Evolutionary conservation across 2,329 filamentous ascomycete species (phyloP), one percentile per base, ranked within the genome.

Genomic region (Trichoderma sp.): DNA sequence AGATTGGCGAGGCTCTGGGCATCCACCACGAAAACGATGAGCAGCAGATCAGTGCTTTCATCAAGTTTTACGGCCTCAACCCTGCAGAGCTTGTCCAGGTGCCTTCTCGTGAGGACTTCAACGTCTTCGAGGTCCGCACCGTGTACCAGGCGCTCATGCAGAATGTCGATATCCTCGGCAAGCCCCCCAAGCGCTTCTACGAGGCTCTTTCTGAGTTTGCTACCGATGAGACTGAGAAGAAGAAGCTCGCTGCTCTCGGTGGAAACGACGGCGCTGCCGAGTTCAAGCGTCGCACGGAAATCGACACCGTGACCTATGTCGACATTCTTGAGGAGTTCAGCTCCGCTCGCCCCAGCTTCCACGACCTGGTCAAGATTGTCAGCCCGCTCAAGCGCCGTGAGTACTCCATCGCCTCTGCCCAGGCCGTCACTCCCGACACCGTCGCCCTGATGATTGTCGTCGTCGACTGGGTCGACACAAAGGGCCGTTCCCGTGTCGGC

Each of bases 401-500:
- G 82, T 99, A 99, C 87, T 97, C 93, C n/a, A 98, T 99, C 74
- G 96, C 96, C 24, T 98, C 96, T 3, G 96, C 94, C 68, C 96
- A 99, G 83, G 93, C 95, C 75, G 95, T 98, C 52, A 94, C 93
- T 0, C 94, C 96, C 24, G 94, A 85, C 77, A 90, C 88, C n/a
- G 94, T 99, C 70, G 88, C 94, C 10, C 89, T 99, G 72, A 96
- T 98, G 89, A 96, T 99, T 77, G 96, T 99, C 71, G 96, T 96
- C 4, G 96, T 99, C 76, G 90, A 93, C 84, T 99, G 96, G 96
- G 90, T 94, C 73, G 95, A 98, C 81, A 86, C 92, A 73, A 87
- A 88, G 76, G 95, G 95, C 76, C 93, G 94, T 77, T 91, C 92
- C 75, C 94, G 96, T 74, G 95, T 93, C 78, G 96, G 96, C 66